These are phyloP conservation scores for Conringia planisiliqua DNA, from an alignment of 345 rosid genomes.

Conservation along the genomic window DNA sequence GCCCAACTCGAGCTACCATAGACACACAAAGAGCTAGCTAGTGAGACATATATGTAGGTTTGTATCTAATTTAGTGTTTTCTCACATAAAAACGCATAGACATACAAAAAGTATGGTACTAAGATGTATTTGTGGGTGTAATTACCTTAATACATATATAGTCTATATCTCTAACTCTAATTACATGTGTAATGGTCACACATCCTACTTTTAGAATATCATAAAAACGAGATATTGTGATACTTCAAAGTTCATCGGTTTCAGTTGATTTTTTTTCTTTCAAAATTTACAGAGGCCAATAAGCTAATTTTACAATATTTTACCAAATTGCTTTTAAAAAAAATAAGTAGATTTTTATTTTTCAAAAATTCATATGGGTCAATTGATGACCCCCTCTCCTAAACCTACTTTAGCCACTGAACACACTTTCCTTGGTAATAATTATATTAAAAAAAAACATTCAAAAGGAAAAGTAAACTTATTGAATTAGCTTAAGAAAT, in stretches of 20 bases:
- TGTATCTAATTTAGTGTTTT: constrained; percentile 14
- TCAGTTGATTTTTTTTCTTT: no score
- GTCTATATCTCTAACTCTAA: neutral
- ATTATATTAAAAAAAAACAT: neutral
- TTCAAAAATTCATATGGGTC: no score
- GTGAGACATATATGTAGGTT: constrained; percentile 9
- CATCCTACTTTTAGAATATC: neutral
- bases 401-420: no score
- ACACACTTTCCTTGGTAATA: neutral
- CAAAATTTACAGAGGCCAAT: no score
- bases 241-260: no score
- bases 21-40: constrained; percentile 4
- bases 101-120: neutral
- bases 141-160: neutral
- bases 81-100: neutral
- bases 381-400: no score
- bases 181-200: neutral
- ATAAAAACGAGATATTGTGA: neutral
- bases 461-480: neutral
- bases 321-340: no score
- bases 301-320: no score
- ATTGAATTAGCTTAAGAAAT: neutral
- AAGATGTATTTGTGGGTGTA: constrained; percentile 5
- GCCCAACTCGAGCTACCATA: constrained; percentile 21
- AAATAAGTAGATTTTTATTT: no score